Conservation (phyloP, 768 basidiomycete species). For the Kondoa malvinella region DNA sequence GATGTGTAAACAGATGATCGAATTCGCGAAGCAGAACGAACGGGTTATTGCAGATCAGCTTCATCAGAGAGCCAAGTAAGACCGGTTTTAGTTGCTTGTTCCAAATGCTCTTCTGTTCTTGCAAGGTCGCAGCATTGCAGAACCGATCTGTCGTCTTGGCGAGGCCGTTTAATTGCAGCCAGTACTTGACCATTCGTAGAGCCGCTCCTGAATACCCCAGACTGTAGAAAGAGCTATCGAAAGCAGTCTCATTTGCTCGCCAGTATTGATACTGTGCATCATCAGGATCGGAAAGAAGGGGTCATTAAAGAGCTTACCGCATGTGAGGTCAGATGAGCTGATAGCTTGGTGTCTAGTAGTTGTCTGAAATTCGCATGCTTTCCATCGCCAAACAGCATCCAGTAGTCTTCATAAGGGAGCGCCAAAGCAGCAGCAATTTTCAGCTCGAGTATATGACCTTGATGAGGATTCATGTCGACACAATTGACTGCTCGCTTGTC, state of each 20-base stretch:
- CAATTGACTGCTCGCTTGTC: conserved; percentile 4
- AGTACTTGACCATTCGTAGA: conserved; percentile 43
- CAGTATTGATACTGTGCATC: conserved; percentile 47
- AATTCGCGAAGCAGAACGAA: conserved; percentile 18
- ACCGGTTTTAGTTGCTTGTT: conserved; percentile 44
- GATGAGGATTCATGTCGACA: conserved; percentile 27
- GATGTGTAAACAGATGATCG: too few species aligned
- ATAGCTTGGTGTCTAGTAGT: conserved; percentile 45
- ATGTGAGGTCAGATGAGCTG: conserved; percentile 51
- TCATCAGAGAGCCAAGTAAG: conserved; percentile 44
- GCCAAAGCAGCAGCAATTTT: conserved; percentile 50
- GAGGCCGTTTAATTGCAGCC: conserved; percentile 49
- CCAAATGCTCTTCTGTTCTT: conserved; percentile 51
- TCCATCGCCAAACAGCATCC: conserved; percentile 49
- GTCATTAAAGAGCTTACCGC: conserved; percentile 30
- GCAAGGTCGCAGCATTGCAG: conserved; percentile 41
- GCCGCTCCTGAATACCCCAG: conserved; percentile 50
- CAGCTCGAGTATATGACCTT: conserved; percentile 60
- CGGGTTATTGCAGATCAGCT: conserved; percentile 38
- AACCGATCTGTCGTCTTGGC: conserved; percentile 41
- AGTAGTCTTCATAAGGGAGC: conserved; percentile 48
- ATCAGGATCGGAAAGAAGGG: not conserved
- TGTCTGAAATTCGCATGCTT: conserved; percentile 44
- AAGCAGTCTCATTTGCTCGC: conserved; percentile 43
- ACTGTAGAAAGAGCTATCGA: conserved; percentile 45